phyloP scores from a whole-genome alignment of 2,329 filamentous ascomycete genomes.

The Alternaria tenuissima region DNA sequence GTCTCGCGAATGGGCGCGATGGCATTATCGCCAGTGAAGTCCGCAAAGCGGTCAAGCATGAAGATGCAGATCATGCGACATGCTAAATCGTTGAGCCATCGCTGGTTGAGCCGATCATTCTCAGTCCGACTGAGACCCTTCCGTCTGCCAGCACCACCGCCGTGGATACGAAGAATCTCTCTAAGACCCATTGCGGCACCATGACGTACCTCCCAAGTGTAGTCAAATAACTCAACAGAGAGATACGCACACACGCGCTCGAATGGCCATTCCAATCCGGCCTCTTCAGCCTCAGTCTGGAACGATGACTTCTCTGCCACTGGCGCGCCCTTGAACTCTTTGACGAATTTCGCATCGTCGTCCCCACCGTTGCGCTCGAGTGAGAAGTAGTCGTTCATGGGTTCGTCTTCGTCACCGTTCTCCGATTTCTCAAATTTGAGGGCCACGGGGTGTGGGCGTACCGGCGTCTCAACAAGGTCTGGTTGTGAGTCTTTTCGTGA shows the following conservation, averaged over 20 bases:
- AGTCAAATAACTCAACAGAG: constrained; percentile 90
- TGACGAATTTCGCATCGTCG: constrained; percentile 90
- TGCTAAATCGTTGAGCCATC: constrained; percentile 93
- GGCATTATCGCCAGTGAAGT: constrained; percentile 97
- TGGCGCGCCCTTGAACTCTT: constrained; percentile 89
- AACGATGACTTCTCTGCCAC: constrained; percentile 86
- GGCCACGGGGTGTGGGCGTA: constrained; percentile 55
- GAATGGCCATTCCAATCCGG: constrained; percentile 91
- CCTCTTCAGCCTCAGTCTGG: constrained; percentile 76
- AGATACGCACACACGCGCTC: constrained; percentile 94
- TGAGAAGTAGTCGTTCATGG: constrained; percentile 80
- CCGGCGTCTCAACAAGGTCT: constrained; percentile 64
- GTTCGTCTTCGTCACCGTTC: constrained; percentile 63
- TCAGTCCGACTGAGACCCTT: constrained; percentile 73
- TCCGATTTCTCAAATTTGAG: constrained; percentile 69
- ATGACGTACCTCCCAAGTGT: constrained; percentile 93
- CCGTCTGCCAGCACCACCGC: constrained; percentile 81
- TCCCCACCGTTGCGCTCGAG: constrained; percentile 82
- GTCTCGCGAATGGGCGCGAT: constrained; percentile 96
- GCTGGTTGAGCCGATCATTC: constrained; percentile 81
- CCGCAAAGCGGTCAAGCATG: constrained; percentile 96
- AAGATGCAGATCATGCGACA: constrained; percentile 94
- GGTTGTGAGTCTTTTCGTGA: constrained; percentile 67
- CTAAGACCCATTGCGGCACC: constrained; percentile 94
- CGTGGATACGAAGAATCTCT: constrained; percentile 92